Evolutionary conservation across 441 rosid species (phyloP), one percentile per base, ranked within the genome.

Genomic region (Croton laevigatus): DNA sequence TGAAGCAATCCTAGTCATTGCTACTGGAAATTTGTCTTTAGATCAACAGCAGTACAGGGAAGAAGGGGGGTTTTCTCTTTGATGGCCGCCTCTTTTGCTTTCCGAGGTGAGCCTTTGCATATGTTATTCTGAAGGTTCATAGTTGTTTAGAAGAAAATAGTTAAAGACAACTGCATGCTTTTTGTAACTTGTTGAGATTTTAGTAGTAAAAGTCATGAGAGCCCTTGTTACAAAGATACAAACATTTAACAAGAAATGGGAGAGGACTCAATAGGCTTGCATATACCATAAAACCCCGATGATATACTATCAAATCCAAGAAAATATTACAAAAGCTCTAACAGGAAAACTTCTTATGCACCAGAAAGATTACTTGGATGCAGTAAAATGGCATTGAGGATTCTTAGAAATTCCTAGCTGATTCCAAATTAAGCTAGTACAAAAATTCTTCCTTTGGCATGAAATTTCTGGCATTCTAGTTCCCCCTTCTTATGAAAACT

Each of bases 61-160:
- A 65, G 71, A n/a, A 70, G 40, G 93, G 95, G 49, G 71, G 80
- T 69, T 79, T 81, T 69, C 89, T 91, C 77, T 90, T 85, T 65
- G 75, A 78, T 70, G 81, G 80, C 62, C 86, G 78, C 44, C 86
- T 91, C 52, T 91, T 89, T 81, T 90, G 92, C 89, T 90, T 87
- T 84, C 83, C 88, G 64, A 90, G 94, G 98, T 94, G 70, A 83
- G 93, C 63, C 68, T 68, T 77, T 37, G 32, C 2, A 27, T 27
- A 22, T 66, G 44, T 40, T 76, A 46, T 27, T 68, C 20, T 8
- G 36, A 51, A 64, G 68, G 32, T 59, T 44, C 32, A 61, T 27
- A 59, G 12, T 48, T 60, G 52, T 65, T 57, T 12, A 3, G 17
- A 22, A 16, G 52, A 22, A 59, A 68, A 22, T 58, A 38, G 65